A percentile compares a stretch with the other conserved stretches of the same genome.
These are phyloP conservation scores for Pogostemon cablin DNA, from an alignment of 257 asterid genomes.

Conservation along the genomic window DNA sequence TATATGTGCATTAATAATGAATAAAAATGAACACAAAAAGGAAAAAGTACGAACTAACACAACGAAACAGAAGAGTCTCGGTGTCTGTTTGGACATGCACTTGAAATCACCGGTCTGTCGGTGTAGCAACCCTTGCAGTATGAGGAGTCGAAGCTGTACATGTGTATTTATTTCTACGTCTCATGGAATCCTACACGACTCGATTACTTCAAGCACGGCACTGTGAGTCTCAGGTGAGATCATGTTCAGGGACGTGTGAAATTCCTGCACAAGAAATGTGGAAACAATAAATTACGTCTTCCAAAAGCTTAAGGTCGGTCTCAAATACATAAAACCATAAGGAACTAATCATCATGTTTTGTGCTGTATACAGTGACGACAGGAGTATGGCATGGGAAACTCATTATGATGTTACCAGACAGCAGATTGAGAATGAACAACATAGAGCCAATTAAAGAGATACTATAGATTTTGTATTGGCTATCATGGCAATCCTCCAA, in stretches of 20 bases:
- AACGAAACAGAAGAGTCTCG: background rate
- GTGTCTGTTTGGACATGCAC: conserved; percentile 2
- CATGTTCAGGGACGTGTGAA: conserved; percentile 73
- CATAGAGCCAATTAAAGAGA: background rate
- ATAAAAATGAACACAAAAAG: conserved; percentile 18
- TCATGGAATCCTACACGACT: conserved; percentile 72
- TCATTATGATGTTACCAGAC: too few relatives aligned
- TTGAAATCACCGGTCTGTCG: background rate
- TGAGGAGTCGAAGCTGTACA: conserved; percentile 25
- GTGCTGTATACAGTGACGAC: background rate
- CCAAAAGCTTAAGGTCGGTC: background rate
- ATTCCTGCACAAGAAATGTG: conserved; percentile 51
- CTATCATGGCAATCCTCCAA: background rate
- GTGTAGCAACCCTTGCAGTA: background rate
- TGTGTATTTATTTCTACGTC: conserved; percentile 6
- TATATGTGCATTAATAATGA: conserved; percentile 21
- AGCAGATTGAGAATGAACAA: too few relatives aligned
- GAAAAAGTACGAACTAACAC: background rate
- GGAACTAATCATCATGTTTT: background rate
- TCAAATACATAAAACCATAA: background rate
- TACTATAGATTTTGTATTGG: background rate
- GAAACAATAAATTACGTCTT: background rate
- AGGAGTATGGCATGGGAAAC: background rate
- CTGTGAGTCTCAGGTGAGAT: conserved; percentile 75
- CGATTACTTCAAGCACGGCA: conserved; percentile 74